Percentiles rank a stretch among this genome's conserved stretches.
These are phyloP conservation scores for Nigrospora sphaerica DNA, from an alignment of 2,329 filamentous ascomycete species.

Conservation along the genomic window DNA sequence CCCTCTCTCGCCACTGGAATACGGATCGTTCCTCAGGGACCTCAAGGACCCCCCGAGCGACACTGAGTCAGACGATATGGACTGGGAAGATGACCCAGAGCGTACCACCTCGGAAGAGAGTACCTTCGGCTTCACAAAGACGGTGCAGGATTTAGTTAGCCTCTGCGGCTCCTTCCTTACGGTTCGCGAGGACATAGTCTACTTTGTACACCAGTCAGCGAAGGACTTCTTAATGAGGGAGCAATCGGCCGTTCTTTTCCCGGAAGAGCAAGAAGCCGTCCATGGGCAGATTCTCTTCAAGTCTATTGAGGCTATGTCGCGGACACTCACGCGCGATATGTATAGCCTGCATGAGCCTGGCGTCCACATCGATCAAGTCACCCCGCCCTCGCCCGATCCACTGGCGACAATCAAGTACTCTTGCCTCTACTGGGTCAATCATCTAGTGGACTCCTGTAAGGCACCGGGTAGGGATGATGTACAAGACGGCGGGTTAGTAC, in stretches of 20 bases:
- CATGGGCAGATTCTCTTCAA: constrained; percentile 24
- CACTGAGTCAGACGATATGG: neutral
- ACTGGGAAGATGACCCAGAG: too few species aligned
- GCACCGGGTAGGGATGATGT: constrained; percentile 4
- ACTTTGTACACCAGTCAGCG: constrained; percentile 34
- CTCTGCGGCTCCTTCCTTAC: constrained; percentile 33
- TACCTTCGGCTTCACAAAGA: neutral
- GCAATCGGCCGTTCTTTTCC: constrained; percentile 18
- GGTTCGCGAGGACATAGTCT: constrained; percentile 18
- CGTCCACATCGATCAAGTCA: constrained; percentile 11
- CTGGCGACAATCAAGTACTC: constrained; percentile 19
- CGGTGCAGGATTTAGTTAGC: constrained; percentile 8
- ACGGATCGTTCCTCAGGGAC: constrained; percentile 7
- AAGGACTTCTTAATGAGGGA: constrained; percentile 29
- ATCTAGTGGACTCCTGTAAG: constrained; percentile 13
- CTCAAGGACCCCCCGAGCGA: constrained; percentile 3
- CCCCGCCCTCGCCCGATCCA: constrained; percentile 13
- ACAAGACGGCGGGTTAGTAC: constrained; percentile 14
- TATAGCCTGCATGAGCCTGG: constrained; percentile 15
- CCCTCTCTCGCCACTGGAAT: constrained; percentile 27
- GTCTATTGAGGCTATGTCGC: constrained; percentile 23
- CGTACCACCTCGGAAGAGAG: too few species aligned
- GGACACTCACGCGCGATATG: constrained; percentile 25
- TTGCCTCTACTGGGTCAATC: constrained; percentile 26
- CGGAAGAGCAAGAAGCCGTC: constrained; percentile 12